These are phyloP conservation scores for Symbiodinium pilosum DNA, from an alignment of 73 alveolate species.

Conservation along the genomic window DNA sequence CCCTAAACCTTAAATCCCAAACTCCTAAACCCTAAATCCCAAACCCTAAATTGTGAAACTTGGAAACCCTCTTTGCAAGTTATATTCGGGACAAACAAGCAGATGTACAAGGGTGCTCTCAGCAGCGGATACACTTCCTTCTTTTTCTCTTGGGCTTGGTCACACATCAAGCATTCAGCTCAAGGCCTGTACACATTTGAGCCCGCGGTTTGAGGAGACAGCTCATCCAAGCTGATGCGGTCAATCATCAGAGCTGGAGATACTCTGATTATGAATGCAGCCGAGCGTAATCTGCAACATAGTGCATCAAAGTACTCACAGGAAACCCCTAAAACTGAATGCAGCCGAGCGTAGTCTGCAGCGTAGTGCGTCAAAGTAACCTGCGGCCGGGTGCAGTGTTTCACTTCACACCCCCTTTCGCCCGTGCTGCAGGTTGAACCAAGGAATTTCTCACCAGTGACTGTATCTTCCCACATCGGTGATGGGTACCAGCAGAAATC, in stretches of 20 bases:
- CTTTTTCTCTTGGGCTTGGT: neutral
- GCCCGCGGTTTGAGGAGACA: neutral
- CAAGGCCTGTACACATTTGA: neutral
- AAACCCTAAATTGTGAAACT: too few species aligned
- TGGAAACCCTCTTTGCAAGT: neutral
- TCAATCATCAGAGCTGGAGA: neutral
- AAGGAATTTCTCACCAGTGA: neutral
- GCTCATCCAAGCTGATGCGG: neutral
- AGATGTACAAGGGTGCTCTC: neutral
- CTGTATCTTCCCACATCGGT: neutral
- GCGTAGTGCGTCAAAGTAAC: neutral
- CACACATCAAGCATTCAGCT: neutral
- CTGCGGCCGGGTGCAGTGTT: neutral
- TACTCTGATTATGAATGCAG: neutral
- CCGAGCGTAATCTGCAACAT: neutral
- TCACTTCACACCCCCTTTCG: neutral
- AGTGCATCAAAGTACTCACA: neutral
- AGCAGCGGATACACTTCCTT: neutral
- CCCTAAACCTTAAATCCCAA: too few species aligned
- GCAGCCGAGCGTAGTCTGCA: neutral
- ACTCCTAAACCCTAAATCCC: too few species aligned
- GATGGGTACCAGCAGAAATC: too few species aligned
- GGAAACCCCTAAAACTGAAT: neutral
- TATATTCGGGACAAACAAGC: neutral
- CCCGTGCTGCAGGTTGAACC: neutral